A percentile compares a stretch with the other conserved stretches of the same genome.
phyloP scores from a whole-genome alignment of 495 filamentous ascomycete species.

The Penicillium maclennaniae region DNA sequence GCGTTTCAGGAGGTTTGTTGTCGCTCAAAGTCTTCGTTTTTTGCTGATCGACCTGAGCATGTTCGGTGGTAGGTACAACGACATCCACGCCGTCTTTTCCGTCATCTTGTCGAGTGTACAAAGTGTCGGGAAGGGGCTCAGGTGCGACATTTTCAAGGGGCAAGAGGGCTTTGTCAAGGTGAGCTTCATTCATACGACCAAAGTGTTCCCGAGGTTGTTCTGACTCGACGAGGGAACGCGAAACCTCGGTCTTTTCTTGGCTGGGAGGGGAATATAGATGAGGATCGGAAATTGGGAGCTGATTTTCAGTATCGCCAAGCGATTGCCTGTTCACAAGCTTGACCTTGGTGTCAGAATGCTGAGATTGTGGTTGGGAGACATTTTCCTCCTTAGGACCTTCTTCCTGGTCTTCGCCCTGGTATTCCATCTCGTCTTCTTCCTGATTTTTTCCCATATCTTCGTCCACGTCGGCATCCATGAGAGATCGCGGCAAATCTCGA shows the following conservation, averaged over 20 bases:
- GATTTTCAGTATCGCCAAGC: conserved; percentile 5
- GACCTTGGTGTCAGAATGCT: too few relatives aligned
- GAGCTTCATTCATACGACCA: background rate
- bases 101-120: background rate
- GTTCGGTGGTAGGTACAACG: conserved; percentile 7
- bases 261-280: background rate
- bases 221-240: background rate
- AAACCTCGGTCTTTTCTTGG: conserved; percentile 2
- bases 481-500: background rate
- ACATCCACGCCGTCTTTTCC: background rate
- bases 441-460: too few relatives aligned
- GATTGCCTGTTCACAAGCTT: background rate
- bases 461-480: background rate
- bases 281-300: conserved; percentile 18
- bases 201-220: background rate
- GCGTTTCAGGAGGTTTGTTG: background rate
- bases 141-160: background rate
- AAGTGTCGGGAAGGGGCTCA: background rate
- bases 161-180: background rate
- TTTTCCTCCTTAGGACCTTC: background rate
- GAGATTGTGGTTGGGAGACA: background rate
- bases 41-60: background rate
- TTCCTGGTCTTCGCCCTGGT: background rate
- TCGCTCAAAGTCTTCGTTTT: conserved; percentile 1
- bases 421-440: too few relatives aligned